Base-by-base conservation (phyloP, 352 stramenopile species). In the Phytophthora colocasiae region DNA sequence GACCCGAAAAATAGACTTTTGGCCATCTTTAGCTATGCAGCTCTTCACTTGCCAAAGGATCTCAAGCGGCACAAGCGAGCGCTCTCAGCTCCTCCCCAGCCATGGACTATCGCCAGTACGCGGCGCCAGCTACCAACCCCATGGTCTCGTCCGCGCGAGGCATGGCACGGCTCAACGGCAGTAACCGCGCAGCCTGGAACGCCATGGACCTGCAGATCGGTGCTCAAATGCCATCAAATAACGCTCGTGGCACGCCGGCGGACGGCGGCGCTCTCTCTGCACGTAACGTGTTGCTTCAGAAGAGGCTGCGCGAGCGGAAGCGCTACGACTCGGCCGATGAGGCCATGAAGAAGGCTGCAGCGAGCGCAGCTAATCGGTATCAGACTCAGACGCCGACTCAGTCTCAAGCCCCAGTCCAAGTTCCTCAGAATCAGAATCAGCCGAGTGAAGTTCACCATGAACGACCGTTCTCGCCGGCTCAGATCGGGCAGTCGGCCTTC, bases 251-350 rank as follows among this genome's bases (percentile, higher is more conserved):
- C 26, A 49, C 40, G 6, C 34, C 38, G 1, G 69, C 69, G 12
- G 76, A 85, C 53, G 59, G 61, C n/a, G 64, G 74, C 31, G 80
- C 80, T 12, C 62, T 95, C 12, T 93, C 87, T 22, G 87, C 87
- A 26, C 78, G 87, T n/a, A 91, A 93, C 50, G 74, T 93, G n/a
- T 53, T 95, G 44, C 78, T 95, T 45, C 85, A 73, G 31, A 78
- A 82, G 46, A 91, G 90, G 46, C 72, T 95, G 19, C 75, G 60
- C 22, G 87, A 95, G 58, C 74, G 82, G 55, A 95, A 93, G 65
- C 85, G 81, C 5, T 95, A 91, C 58, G 87, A 95, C 73, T 95
- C 87, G 58, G 87, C 87, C 4, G 87, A 95, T 66, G 85, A 95
- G 46, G 83, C 85, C 29, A 90, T 95, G 78, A 83, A 87, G 48